phyloP scores from a whole-genome alignment of 208 protist genomes.

The Dictyostelium gargantuum region DNA sequence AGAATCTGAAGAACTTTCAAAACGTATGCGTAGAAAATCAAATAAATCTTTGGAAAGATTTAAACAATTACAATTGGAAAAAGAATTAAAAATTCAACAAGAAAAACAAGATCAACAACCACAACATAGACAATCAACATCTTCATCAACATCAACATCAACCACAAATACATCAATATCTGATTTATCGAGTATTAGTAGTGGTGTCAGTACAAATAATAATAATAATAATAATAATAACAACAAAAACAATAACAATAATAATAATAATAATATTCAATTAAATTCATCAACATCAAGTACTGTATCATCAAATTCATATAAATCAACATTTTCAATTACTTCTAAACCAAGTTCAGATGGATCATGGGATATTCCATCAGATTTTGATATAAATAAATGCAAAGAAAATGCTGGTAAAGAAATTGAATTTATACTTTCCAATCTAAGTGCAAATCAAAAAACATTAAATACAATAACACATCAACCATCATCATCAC shows the following conservation, averaged over 20 bases:
- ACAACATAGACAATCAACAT: not conserved
- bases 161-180: not conserved
- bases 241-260: not conserved
- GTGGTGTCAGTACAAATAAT: not conserved
- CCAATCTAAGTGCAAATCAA: not conserved
- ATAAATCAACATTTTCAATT: not conserved
- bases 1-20: constrained; percentile 15
- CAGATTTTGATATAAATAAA: not conserved
- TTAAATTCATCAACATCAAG: not conserved
- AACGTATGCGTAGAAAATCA: not conserved
- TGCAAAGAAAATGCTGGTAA: not conserved
- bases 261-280: not conserved
- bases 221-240: not conserved
- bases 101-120: not conserved
- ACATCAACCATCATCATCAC: not conserved
- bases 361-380: not conserved
- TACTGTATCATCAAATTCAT: not conserved
- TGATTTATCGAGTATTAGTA: not conserved
- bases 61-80: not conserved
- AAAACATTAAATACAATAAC: not conserved
- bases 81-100: not conserved
- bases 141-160: not conserved
- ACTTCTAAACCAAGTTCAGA: not conserved
- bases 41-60: not conserved
- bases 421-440: constrained; percentile 30